Percentiles rank a stretch among this genome's conserved stretches.
phyloP scores from a whole-genome alignment of 106 monocot species.

The Narthecium ossifragum region DNA sequence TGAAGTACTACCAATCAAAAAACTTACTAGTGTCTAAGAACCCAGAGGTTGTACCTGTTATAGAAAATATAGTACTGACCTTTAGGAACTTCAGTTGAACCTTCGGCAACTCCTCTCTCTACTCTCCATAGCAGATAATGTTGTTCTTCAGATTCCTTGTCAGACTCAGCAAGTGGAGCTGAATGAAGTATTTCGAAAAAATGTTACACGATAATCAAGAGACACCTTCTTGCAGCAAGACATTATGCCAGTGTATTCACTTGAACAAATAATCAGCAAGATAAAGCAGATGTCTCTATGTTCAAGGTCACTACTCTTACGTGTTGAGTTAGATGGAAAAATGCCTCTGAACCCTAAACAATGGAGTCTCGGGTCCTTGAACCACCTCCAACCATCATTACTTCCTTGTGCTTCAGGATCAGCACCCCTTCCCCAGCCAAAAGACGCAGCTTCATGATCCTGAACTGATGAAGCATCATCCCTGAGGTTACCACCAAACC shows the following conservation, averaged over 20 bases:
- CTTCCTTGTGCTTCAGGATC: conserved; percentile 66
- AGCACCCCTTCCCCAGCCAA: conserved; percentile 70
- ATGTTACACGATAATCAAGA: not conserved
- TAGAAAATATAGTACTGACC: conserved; percentile 39
- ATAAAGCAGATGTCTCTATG: not conserved
- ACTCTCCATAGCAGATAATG: conserved; percentile 83
- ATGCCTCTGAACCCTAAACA: conserved; percentile 89
- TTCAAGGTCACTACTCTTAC: conserved; percentile 34
- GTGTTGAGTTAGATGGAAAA: conserved; percentile 64
- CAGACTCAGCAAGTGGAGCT: conserved; percentile 89
- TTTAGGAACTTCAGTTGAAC: conserved; percentile 91
- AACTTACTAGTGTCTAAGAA: no score
- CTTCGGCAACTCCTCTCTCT: conserved; percentile 89
- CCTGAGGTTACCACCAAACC: conserved; percentile 50
- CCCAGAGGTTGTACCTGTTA: no score
- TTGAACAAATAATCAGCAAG: not conserved
- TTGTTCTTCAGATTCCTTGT: conserved; percentile 63
- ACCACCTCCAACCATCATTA: conserved; percentile 75
- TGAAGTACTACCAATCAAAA: no score
- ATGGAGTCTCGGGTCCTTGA: conserved; percentile 71
- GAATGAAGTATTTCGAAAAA: conserved; percentile 6
- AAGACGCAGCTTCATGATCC: conserved; percentile 56
- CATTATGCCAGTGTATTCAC: not conserved
- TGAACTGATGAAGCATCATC: conserved; percentile 18
- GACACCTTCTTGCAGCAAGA: not conserved